Evolutionary conservation across 495 filamentous ascomycete genomes (phyloP), one percentile per base, ranked within the genome.

Genomic region (Talaromyces stipitatus): DNA sequence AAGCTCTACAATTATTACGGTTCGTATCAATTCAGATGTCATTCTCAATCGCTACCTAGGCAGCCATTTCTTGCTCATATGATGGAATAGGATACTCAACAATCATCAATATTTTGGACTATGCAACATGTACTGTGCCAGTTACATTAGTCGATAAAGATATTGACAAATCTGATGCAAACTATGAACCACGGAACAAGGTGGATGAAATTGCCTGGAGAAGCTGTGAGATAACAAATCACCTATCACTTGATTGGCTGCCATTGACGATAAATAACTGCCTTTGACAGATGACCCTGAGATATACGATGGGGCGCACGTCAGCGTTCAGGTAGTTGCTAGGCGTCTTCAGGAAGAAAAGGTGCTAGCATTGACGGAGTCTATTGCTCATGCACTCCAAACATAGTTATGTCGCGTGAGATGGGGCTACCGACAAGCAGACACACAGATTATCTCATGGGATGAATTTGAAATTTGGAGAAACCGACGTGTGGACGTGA

Each of bases 51-150:
- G 30, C 20, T 22, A 11, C n/a, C n/a, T n/a, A n/a, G n/a, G n/a
- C n/a, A 53, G 29, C 30, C 18, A 24, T 18, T 16, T n/a, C 22
- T 16, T 38, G 16, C n/a, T 20, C n/a, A 41, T 16, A 8, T 18
- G 18, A 16, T 41, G 36, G n/a, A n/a, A 16, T 16, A 41, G 36
- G 36, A 4, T 87, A 85, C 58, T 72, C 73, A 1, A 62, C 57
- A 1, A 77, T 78, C 56, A 69, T 83, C 22, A 86, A 85, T 63
- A 27, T 78, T 8, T 59, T 85, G 30, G 83, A 87, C 60, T 85
- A 85, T 57, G 81, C 77, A 20, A 68, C 71, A 24, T 74, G 82
- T 2, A 70, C 77, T n/a, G 61, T 87, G 50, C 84, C 84, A 2
- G 81, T 87, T 3, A 83, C 80, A 0, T 73, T 64, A 18, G 79